A percentile compares a stretch with the other conserved stretches of the same genome.
Evolutionary conservation across 352 stramenopile species (phyloP).

Genomic region (Phytophthora cryptogea): DNA sequence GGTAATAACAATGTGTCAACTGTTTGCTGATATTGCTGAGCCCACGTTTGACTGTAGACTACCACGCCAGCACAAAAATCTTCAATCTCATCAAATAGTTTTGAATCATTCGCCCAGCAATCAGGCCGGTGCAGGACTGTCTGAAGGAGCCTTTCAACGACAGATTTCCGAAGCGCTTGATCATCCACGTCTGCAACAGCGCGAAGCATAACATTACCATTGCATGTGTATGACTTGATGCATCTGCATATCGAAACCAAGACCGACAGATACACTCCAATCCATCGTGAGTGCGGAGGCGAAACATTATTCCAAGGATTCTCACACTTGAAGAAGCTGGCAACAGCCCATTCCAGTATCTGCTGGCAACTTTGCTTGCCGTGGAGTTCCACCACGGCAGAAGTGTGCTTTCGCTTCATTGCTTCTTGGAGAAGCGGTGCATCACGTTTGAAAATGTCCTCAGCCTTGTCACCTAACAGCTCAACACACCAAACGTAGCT

Average conservation of each 20-base stretch:
- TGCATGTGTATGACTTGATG: conserved; percentile 26
- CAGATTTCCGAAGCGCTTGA: conserved; percentile 19
- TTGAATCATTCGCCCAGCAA: conserved; percentile 18
- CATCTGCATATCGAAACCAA: conserved; percentile 33
- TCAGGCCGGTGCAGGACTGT: conserved; percentile 17
- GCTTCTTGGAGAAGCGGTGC: conserved; percentile 9
- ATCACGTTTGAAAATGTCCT: conserved; percentile 19
- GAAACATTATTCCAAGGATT: conserved; percentile 26
- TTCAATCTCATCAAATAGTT: conserved; percentile 27
- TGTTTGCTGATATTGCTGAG: conserved; percentile 24
- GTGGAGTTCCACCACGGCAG: neutral
- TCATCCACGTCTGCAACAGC: conserved; percentile 29
- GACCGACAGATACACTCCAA: conserved; percentile 31
- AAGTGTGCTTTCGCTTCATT: conserved; percentile 41
- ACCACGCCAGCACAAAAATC: conserved; percentile 34
- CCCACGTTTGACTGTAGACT: conserved; percentile 18
- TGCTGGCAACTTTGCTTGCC: conserved; percentile 20
- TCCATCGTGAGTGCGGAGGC: conserved; percentile 18
- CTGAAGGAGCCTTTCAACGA: conserved; percentile 32
- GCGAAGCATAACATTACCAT: conserved; percentile 12
- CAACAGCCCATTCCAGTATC: conserved; percentile 43
- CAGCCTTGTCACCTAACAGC: conserved; percentile 44
- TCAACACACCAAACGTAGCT: conserved; percentile 59
- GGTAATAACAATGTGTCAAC: conserved; percentile 25
- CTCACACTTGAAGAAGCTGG: conserved; percentile 35